Evolutionary conservation across 306 rosid species (phyloP).

Genomic region (Prunus dulcis): DNA sequence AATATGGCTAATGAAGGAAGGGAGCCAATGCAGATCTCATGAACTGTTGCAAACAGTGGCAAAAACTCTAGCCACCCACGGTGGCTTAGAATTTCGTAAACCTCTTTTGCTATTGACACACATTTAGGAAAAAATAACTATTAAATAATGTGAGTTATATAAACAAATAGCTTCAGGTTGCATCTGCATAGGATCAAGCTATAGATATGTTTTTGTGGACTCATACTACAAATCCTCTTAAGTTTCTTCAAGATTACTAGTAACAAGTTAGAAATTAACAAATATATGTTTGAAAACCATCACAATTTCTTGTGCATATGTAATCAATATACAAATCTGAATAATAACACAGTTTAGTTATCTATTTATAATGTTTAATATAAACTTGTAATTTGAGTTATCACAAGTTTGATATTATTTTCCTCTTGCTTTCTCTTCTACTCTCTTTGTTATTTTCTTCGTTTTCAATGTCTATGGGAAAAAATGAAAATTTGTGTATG

Average conservation of each 20-base stretch:
- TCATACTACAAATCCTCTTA: not conserved
- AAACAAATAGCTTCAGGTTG: not conserved
- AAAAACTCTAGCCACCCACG: conserved; percentile 82
- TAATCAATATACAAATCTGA: not conserved
- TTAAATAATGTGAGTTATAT: not conserved
- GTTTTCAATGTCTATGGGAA: too few species aligned
- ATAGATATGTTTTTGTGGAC: not conserved
- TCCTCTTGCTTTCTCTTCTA: too few species aligned
- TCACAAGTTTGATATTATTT: too few species aligned
- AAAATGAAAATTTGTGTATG: too few species aligned
- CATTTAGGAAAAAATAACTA: conserved; percentile 45
- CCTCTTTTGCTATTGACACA: conserved; percentile 83
- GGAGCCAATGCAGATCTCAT: conserved; percentile 69
- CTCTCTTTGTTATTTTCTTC: too few species aligned
- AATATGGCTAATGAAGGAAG: conserved; percentile 92
- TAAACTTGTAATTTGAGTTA: conserved; percentile 53
- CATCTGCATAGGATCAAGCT: not conserved
- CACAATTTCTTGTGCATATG: not conserved
- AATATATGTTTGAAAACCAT: not conserved
- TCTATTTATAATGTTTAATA: conserved; percentile 1
- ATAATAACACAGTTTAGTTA: conserved; percentile 1
- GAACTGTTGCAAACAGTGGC: conserved; percentile 77
- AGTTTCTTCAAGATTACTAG: not conserved
- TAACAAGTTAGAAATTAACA: not conserved
- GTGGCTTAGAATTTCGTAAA: conserved; percentile 69